Evolutionary conservation across 208 protist species (phyloP).

Genomic region (Porcisia hertigi): DNA sequence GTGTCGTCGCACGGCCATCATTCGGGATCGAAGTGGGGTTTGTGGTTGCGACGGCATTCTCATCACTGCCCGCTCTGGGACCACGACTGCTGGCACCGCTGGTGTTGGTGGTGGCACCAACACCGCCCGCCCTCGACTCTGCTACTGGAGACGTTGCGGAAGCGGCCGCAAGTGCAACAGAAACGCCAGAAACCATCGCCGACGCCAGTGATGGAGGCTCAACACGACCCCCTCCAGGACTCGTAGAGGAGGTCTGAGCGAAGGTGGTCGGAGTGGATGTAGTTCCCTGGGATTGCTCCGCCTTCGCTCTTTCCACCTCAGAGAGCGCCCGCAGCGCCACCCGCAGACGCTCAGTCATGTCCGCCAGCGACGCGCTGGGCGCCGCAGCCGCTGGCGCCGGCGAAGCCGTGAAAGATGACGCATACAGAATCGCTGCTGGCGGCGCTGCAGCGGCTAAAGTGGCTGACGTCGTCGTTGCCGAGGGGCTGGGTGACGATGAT

Average conservation of each 20-base stretch:
- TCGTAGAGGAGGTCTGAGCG: not conserved
- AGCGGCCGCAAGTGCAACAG: not conserved
- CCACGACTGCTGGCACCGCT: not conserved
- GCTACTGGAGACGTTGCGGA: not conserved
- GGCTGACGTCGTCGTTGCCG: not conserved
- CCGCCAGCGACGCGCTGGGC: conserved; percentile 11
- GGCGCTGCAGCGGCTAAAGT: not conserved
- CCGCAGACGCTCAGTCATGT: conserved; percentile 25
- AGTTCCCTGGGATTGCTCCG: not conserved
- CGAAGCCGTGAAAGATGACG: not conserved
- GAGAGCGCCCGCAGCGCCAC: conserved; percentile 29
- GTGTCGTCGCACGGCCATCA: not conserved
- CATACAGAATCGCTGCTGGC: not conserved
- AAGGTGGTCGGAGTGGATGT: not conserved
- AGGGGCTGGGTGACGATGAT: not conserved
- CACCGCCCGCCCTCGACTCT: not conserved
- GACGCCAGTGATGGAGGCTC: not conserved
- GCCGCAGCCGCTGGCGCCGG: not conserved
- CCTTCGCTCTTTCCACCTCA: conserved; percentile 34
- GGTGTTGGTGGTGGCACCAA: not conserved
- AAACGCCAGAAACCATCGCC: not conserved
- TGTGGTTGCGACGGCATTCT: not conserved
- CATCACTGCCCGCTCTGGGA: not conserved
- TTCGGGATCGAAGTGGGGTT: not conserved
- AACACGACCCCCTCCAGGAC: not conserved